Base-by-base conservation (phyloP, 805 yeast species). In the Starmerella apis region DNA sequence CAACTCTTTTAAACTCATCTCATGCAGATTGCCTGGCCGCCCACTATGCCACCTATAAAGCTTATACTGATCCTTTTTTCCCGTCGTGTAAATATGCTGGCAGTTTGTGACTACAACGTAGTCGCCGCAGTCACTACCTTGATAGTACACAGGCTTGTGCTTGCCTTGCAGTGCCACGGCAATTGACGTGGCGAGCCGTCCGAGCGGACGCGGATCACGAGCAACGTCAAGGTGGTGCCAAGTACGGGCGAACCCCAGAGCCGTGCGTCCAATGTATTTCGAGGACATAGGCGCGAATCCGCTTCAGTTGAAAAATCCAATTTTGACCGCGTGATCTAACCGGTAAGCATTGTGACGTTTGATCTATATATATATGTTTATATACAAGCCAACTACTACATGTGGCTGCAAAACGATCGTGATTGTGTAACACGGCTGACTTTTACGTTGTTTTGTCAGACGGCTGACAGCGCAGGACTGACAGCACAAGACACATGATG, bases 181-280 rank as follows among this genome's bases (percentile, higher is more conserved):
- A 50, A 92, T 87, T 50, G 81, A 75, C 1, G 95, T 74, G 3
- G 99, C 97, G 50, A 92, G 67, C 63, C 97, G 81, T 64, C 99
- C 99, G 43, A 92, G 68, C 0, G 96, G 81, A 61, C 98, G 77
- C 32, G 72, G 68, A 49, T 92, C 98, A 44, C 78, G 74, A 13
- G 94, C 85, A 31, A 86, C 76, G 65, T 94, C 97, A 31, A 92
- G 84, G 64, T 88, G 95, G 64, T 90, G 97, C 99, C 99, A 92
- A 38, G 81, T 74, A 57, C 95, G 76, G 37, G 95, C 81, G 58
- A 84, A 79, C 3, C 94, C 85, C 19, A 81, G 71, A 4, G 81
- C 85, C 3, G 86, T 77, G 57, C 64, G 60, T 54, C 73, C 73
- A n/a, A 68, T 50, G 33, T 65, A 62, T 50, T 69, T 71, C 23